These are phyloP conservation scores for Silene noctiflora DNA, from an alignment of 179 eudicot species.

Conservation along the genomic window DNA sequence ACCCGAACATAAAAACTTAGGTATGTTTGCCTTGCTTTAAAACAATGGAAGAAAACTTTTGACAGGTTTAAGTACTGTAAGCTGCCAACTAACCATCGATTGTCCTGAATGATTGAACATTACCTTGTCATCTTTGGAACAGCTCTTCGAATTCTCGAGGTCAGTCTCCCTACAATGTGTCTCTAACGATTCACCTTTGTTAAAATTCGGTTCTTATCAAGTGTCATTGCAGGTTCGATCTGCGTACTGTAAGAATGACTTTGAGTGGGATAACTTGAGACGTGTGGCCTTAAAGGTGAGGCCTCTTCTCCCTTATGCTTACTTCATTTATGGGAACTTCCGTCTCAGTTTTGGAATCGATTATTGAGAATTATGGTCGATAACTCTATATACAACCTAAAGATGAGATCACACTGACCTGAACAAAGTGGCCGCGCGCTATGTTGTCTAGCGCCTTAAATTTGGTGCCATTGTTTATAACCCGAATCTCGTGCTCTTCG, in stretches of 20 bases:
- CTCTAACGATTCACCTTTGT: background rate
- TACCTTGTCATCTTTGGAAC: conserved; percentile 15
- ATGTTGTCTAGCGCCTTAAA: too few relatives aligned
- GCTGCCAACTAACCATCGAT: conserved; percentile 15
- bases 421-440: too few relatives aligned
- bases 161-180: conserved; percentile 23
- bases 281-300: conserved; percentile 54
- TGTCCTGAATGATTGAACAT: conserved; percentile 12
- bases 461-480: too few relatives aligned
- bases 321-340: too few relatives aligned
- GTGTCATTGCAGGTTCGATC: conserved; percentile 64
- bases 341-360: too few relatives aligned
- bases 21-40: conserved; percentile 28
- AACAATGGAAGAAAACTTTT: background rate
- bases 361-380: too few relatives aligned
- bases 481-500: too few relatives aligned
- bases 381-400: too few relatives aligned
- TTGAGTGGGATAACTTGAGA: conserved; percentile 86
- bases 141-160: conserved; percentile 92
- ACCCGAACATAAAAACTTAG: conserved; percentile 64
- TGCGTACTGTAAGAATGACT: conserved; percentile 77
- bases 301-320: background rate
- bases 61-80: background rate
- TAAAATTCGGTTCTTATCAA: conserved; percentile 7
- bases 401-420: too few relatives aligned